Conservation (phyloP, 345 rosid genomes). For the Corchorus olitorius region DNA sequence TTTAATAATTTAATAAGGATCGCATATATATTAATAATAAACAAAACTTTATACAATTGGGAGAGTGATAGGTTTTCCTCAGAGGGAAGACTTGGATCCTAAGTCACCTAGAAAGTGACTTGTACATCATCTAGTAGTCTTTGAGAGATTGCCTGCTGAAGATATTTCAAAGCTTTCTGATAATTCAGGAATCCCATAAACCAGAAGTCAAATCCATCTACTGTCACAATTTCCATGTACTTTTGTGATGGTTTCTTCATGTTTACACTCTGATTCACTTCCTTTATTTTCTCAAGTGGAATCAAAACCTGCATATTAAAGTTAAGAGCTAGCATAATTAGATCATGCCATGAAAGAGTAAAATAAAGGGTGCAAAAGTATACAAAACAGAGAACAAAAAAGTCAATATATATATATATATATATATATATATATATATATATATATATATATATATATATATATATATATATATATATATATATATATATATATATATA, state of each 20-base stretch:
- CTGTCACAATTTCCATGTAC: slow-evolving; percentile 66
- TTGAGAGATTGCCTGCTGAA: slow-evolving; percentile 52
- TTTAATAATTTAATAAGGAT: too few relatives aligned
- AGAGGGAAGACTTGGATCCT: slow-evolving; percentile 18
- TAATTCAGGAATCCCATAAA: slow-evolving; percentile 82
- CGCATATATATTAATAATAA: slow-evolving; percentile 3
- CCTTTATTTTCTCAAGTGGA: slow-evolving; percentile 57
- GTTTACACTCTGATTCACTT: slow-evolving; percentile 53
- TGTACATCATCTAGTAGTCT: slow-evolving; percentile 22
- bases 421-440: too few relatives aligned
- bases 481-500: too few relatives aligned
- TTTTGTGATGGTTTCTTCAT: slow-evolving; percentile 69
- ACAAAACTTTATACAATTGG: slow-evolving; percentile 12
- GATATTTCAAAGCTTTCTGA: slow-evolving; percentile 62
- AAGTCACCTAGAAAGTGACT: slow-evolving; percentile 29
- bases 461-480: too few relatives aligned
- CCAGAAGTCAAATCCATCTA: slow-evolving; percentile 84
- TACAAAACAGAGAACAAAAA: neutral
- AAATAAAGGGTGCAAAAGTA: neutral
- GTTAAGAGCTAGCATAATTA: neutral
- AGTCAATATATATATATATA: too few relatives aligned
- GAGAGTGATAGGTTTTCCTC: neutral
- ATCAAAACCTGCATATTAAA: slow-evolving; percentile 45
- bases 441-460: too few relatives aligned
- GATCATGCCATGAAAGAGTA: neutral